phyloP scores from a whole-genome alignment of 2,329 filamentous ascomycete genomes.

The Aspergillus sp. region DNA sequence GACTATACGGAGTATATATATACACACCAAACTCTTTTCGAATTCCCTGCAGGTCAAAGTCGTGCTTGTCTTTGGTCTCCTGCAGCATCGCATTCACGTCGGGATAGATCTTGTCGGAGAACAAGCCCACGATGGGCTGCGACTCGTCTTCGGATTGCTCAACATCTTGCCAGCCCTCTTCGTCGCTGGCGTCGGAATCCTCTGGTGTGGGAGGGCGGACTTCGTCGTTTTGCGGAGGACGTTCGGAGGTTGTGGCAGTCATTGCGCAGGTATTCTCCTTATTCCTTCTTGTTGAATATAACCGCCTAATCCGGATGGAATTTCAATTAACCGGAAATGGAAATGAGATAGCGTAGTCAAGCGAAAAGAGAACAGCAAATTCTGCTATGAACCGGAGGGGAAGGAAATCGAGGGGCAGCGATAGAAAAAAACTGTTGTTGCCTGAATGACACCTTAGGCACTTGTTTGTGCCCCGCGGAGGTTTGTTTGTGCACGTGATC shows the following conservation, averaged over 20 bases:
- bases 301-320: too few relatives aligned
- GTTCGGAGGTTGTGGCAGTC: conserved; percentile 21
- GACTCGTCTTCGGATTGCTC: conserved; percentile 54
- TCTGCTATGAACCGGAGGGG: neutral
- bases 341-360: neutral
- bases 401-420: conserved; percentile 13
- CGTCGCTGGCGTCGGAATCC: conserved; percentile 41
- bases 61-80: conserved; percentile 57
- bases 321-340: neutral
- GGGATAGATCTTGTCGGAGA: conserved; percentile 59
- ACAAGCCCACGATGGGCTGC: conserved; percentile 58
- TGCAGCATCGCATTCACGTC: conserved; percentile 58
- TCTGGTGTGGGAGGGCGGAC: conserved; percentile 26
- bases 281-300: too few relatives aligned
- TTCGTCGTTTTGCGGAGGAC: conserved; percentile 16
- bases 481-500: conserved; percentile 17
- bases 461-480: conserved; percentile 14
- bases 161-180: conserved; percentile 50
- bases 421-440: conserved; percentile 16
- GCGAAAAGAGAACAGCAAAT: neutral
- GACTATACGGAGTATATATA: too few relatives aligned
- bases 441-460: conserved; percentile 12
- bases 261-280: conserved; percentile 9
- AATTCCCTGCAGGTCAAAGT: conserved; percentile 58
- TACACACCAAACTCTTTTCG: conserved; percentile 45